Base-by-base conservation (phyloP, 129 eudicot genomes). In the Ambrosia trifida region DNA sequence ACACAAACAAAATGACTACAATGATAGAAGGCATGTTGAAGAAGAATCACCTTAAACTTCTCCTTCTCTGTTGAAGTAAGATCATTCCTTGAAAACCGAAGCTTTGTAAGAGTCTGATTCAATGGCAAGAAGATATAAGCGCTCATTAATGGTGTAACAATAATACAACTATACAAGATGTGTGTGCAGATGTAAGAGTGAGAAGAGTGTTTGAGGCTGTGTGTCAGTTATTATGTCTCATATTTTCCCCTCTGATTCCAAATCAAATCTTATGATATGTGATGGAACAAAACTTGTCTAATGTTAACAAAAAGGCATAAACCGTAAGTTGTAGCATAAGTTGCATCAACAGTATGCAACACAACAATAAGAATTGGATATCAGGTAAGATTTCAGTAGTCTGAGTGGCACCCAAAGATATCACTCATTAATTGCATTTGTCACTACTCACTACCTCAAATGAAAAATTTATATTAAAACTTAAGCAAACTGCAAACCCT, bases 81-180 rank as follows among this genome's bases (percentile, higher is more conserved):
- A 68, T 74, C 87, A 56, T 78, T 82, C 77, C 98, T 87, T 53
- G 96, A 87, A 74, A 93, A 87, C 35, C 98, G 86, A 69, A 93
- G 89, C 84, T 93, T 93, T 11, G 98, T 93, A 35, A 93, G 92
- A 45, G 92, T 89, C 98, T 93, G 95, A 60, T 32, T 32, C 45
- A 56, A 52, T 28, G 60, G 46, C 54, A 45, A 81, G 64, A 50
- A 70, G 64, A 54, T 43, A 45, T 59, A 69, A 73, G 76, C 43
- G 17, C 53, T 30, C 31, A 12, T 32, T 31, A 32, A 41, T 24
- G 30, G 44, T 49, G 71, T 45, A 43, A 69, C 43, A 16, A 10
- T 16, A 7, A 69, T 61, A 46, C 13, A 52, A 40, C 31, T 38
- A 46, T 33, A 80, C 41, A 59, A 46, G 19, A 57, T 1, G 38